Percentiles rank a stretch among this genome's conserved stretches.
Evolutionary conservation across 208 protist genomes (phyloP).

Genomic region (Blechomonas ayalai): DNA sequence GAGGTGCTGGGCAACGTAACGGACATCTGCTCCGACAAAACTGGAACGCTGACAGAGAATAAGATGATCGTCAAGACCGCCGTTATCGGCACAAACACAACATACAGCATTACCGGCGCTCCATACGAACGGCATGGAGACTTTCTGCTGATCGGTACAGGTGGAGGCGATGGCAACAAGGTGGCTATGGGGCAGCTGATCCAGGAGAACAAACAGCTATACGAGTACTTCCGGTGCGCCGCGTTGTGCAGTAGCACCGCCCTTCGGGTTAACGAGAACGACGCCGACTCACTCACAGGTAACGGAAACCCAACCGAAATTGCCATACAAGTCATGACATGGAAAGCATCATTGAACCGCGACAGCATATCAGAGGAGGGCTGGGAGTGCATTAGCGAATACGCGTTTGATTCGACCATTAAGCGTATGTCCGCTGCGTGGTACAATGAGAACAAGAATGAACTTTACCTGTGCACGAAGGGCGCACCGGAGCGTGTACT

Average conservation of each 20-base stretch:
- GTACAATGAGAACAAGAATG: constrained; percentile 39
- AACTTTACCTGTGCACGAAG: constrained; percentile 82
- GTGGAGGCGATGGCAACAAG: constrained; percentile 20
- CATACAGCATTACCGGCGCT: constrained; percentile 61
- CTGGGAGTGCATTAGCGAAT: constrained; percentile 77
- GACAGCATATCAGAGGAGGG: constrained; percentile 57
- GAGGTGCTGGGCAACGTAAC: constrained; percentile 88
- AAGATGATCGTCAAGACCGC: constrained; percentile 89
- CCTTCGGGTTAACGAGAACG: constrained; percentile 44
- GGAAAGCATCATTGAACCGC: constrained; percentile 69
- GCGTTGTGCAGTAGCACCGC: constrained; percentile 74
- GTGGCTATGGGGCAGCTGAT: constrained; percentile 34
- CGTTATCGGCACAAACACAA: constrained; percentile 45
- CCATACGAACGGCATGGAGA: constrained; percentile 63
- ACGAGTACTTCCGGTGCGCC: constrained; percentile 72
- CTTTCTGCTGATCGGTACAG: constrained; percentile 36
- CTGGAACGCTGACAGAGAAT: constrained; percentile 92
- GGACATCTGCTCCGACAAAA: constrained; percentile 93
- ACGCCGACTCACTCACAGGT: constrained; percentile 54
- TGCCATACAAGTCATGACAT: constrained; percentile 87
- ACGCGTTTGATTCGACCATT: constrained; percentile 82
- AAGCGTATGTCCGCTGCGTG: constrained; percentile 86
- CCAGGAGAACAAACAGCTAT: constrained; percentile 28
- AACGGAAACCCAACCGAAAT: constrained; percentile 86
- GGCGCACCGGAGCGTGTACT: constrained; percentile 83